Percentiles rank a stretch among this genome's conserved stretches.
Evolutionary conservation across 129 eudicot genomes (phyloP).

Genomic region (Solidago caesia): DNA sequence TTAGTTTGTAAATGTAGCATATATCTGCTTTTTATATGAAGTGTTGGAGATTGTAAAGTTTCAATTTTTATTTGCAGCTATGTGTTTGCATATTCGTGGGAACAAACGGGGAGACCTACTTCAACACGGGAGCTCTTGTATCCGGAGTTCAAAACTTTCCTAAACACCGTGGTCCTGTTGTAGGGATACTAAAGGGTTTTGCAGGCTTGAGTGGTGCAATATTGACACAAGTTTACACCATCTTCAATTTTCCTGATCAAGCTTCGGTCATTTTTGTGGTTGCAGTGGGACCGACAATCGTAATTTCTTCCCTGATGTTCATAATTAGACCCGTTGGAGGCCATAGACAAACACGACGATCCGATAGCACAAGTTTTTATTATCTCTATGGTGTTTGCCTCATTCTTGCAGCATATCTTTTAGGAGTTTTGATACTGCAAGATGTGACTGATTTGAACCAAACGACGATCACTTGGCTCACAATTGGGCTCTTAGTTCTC

Average conservation of each 20-base stretch:
- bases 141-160: slow-evolving; percentile 73
- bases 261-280: slow-evolving; percentile 53
- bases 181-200: slow-evolving; percentile 65
- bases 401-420: slow-evolving; percentile 59
- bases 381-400: slow-evolving; percentile 47
- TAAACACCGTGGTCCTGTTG: slow-evolving; percentile 64
- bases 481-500: slow-evolving; percentile 40
- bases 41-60: neutral
- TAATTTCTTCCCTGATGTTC: slow-evolving; percentile 55
- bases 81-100: slow-evolving; percentile 65
- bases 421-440: slow-evolving; percentile 49
- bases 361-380: slow-evolving; percentile 46
- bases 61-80: slow-evolving; percentile 39
- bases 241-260: slow-evolving; percentile 49
- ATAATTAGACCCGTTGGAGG: slow-evolving; percentile 63
- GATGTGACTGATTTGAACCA: slow-evolving; percentile 41
- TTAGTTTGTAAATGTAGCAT: too few species aligned
- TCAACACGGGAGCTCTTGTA: slow-evolving; percentile 63
- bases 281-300: slow-evolving; percentile 66
- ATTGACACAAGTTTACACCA: slow-evolving; percentile 54
- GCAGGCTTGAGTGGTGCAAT: slow-evolving; percentile 78
- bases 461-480: slow-evolving; percentile 34
- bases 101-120: slow-evolving; percentile 68
- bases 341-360: slow-evolving; percentile 44
- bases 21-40: too few species aligned